A percentile compares a stretch with the other conserved stretches of the same genome.
These are phyloP conservation scores for Russula lepida DNA, from an alignment of 768 basidiomycete species.

Conservation along the genomic window DNA sequence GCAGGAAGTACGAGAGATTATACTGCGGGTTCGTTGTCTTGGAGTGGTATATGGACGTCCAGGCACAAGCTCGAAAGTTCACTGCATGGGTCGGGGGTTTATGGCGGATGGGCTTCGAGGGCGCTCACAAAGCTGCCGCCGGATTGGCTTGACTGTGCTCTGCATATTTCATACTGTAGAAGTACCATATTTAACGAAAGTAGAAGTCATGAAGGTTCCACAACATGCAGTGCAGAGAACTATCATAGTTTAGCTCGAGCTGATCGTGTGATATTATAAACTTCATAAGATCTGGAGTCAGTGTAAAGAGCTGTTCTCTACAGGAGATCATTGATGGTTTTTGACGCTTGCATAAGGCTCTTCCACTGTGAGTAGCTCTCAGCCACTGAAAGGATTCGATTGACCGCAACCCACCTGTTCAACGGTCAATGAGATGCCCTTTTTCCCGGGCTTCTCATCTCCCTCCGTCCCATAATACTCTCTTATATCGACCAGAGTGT, in stretches of 20 bases:
- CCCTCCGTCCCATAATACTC: slow-evolving; percentile 52
- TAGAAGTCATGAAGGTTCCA: slow-evolving; percentile 5
- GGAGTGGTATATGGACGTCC: slow-evolving; percentile 57
- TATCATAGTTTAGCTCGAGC: background rate
- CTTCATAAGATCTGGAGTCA: background rate
- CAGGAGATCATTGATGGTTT: slow-evolving; percentile 5
- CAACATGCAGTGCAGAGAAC: background rate
- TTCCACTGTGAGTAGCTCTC: slow-evolving; percentile 30
- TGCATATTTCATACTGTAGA: slow-evolving; percentile 3
- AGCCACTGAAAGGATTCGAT: background rate
- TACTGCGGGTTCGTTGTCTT: slow-evolving; percentile 44
- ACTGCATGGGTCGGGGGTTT: slow-evolving; percentile 62
- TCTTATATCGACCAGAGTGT: slow-evolving; percentile 57
- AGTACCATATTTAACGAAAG: slow-evolving; percentile 19
- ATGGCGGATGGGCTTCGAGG: slow-evolving; percentile 46
- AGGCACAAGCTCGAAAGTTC: slow-evolving; percentile 46
- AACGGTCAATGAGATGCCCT: slow-evolving; percentile 57
- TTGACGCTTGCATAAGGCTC: slow-evolving; percentile 5
- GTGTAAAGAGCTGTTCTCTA: background rate
- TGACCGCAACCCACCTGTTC: slow-evolving; percentile 50
- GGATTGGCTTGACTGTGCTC: slow-evolving; percentile 38
- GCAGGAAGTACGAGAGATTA: slow-evolving; percentile 51
- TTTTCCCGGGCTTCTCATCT: slow-evolving; percentile 70
- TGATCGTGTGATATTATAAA: background rate
- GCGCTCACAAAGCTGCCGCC: slow-evolving; percentile 64